phyloP scores from a whole-genome alignment of 306 rosid genomes.

The Erythrophleum fordii region DNA sequence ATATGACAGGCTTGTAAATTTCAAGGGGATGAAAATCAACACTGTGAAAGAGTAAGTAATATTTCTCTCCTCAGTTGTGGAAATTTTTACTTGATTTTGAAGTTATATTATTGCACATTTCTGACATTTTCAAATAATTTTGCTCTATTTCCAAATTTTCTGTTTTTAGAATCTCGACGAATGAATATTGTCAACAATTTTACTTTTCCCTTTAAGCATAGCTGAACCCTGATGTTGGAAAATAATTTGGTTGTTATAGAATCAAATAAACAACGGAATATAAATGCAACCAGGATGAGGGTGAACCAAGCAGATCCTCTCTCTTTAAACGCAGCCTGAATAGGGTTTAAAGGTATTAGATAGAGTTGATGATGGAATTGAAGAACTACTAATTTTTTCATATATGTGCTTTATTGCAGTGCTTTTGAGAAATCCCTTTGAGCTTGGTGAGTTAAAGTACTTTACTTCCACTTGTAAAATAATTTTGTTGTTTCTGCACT shows the following conservation, averaged over 20 bases:
- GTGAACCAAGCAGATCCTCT: constrained; percentile 15
- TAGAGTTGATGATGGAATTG: constrained; percentile 23
- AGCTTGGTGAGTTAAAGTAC: constrained; percentile 86
- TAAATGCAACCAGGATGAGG: not conserved
- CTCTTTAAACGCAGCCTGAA: constrained; percentile 17
- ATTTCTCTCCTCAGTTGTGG: constrained; percentile 15
- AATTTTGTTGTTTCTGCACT: not conserved
- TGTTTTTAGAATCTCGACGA: constrained; percentile 11
- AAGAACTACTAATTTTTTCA: constrained; percentile 20
- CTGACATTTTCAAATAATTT: constrained; percentile 27
- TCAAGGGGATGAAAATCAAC: constrained; percentile 79
- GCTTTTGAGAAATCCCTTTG: constrained; percentile 95
- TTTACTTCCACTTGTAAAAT: constrained; percentile 40
- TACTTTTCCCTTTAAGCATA: not conserved
- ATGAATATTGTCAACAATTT: not conserved
- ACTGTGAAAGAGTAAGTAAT: constrained; percentile 72
- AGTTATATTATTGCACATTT: not conserved
- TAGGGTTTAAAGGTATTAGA: not conserved
- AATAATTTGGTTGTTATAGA: constrained; percentile 6
- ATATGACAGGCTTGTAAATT: constrained; percentile 87
- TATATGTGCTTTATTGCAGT: constrained; percentile 55
- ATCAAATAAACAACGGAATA: constrained; percentile 12
- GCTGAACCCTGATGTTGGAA: constrained; percentile 21
- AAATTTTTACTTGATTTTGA: constrained; percentile 7
- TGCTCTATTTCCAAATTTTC: not conserved